phyloP scores from a whole-genome alignment of 2,329 filamentous ascomycete species.

The Colletotrichum liaoningense region DNA sequence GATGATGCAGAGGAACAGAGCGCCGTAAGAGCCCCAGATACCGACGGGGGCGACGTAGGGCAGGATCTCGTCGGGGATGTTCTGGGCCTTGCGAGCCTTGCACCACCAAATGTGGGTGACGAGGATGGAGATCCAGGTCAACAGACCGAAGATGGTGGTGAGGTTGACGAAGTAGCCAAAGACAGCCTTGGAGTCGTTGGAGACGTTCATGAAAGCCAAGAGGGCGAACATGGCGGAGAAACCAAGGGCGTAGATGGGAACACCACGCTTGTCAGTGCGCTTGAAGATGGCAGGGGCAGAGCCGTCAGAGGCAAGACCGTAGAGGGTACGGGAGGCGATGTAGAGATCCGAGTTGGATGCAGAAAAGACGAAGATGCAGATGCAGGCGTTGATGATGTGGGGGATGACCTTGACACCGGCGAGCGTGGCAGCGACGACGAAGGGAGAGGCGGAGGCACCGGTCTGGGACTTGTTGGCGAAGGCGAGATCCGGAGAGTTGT shows the following conservation, averaged over 20 bases:
- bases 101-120: constrained; percentile 76
- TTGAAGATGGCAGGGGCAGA: constrained; percentile 79
- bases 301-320: constrained; percentile 77
- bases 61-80: constrained; percentile 64
- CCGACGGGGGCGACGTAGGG: constrained; percentile 79
- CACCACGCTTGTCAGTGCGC: constrained; percentile 76
- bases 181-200: constrained; percentile 45
- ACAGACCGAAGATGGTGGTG: constrained; percentile 73
- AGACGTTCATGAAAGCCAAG: constrained; percentile 76
- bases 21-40: constrained; percentile 74
- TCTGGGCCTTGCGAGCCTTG: constrained; percentile 70
- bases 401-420: constrained; percentile 73
- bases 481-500: constrained; percentile 69
- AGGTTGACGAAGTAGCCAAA: constrained; percentile 75
- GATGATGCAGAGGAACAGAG: constrained; percentile 76
- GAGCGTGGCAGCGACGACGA: constrained; percentile 77
- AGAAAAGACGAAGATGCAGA: constrained; percentile 80
- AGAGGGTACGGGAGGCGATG: constrained; percentile 78
- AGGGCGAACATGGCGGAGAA: constrained; percentile 71
- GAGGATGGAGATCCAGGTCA: constrained; percentile 76
- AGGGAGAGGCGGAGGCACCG: constrained; percentile 74
- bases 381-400: constrained; percentile 78
- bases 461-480: constrained; percentile 63
- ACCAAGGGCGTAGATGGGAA: constrained; percentile 74
- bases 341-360: constrained; percentile 84